A percentile compares a stretch with the other conserved stretches of the same genome.
phyloP scores from a whole-genome alignment of 257 asterid species.

The Lycium barbarum region DNA sequence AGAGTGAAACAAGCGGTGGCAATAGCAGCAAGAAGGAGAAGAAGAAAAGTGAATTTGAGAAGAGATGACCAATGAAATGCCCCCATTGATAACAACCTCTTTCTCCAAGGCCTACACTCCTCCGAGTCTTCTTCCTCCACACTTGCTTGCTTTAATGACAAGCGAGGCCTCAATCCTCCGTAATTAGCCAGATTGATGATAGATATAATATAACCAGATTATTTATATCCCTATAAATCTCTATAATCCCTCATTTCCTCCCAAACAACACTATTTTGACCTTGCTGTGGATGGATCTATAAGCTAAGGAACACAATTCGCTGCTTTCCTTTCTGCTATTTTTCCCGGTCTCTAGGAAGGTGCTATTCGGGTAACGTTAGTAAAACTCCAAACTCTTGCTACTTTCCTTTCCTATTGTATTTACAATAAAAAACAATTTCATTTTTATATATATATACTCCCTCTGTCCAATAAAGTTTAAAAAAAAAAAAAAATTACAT shows the following conservation, averaged over 20 bases:
- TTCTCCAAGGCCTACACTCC: slow-evolving; percentile 86
- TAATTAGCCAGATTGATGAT: slow-evolving; percentile 76
- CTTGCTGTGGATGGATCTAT: neutral
- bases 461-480: too few relatives aligned
- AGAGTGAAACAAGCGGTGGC: slow-evolving; percentile 83
- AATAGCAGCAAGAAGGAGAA: slow-evolving; percentile 67
- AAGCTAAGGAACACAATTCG: neutral
- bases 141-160: slow-evolving; percentile 75
- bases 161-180: slow-evolving; percentile 90
- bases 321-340: neutral
- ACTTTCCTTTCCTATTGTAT: slow-evolving; percentile 14
- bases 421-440: neutral
- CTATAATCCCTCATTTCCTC: neutral
- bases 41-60: slow-evolving; percentile 59
- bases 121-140: slow-evolving; percentile 65
- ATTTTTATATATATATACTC: too few relatives aligned
- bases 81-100: slow-evolving; percentile 62
- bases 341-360: slow-evolving; percentile 19
- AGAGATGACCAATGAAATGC: slow-evolving; percentile 73
- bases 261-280: neutral
- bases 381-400: slow-evolving; percentile 18
- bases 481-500: too few relatives aligned
- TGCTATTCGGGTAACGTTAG: slow-evolving; percentile 7
- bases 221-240: neutral
- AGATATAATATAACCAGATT: too few relatives aligned